Evolutionary conservation across 2,329 filamentous ascomycete genomes (phyloP).

Genomic region (Ophiostoma novo-ulmi): DNA sequence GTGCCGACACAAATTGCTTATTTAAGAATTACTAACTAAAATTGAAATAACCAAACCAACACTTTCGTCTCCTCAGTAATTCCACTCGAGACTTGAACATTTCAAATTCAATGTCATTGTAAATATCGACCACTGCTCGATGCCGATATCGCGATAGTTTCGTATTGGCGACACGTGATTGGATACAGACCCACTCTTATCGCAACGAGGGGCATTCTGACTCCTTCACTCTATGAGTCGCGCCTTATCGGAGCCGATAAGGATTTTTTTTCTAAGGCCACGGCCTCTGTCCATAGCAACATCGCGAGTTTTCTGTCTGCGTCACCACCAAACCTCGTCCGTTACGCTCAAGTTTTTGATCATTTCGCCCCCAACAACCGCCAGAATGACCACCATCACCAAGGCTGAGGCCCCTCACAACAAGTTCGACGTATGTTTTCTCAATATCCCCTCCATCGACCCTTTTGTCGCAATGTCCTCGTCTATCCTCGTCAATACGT

Average conservation of each 20-base stretch:
- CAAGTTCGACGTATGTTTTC: slow-evolving; percentile 22
- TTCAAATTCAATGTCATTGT: not conserved
- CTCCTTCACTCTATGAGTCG: not conserved
- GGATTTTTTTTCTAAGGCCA: slow-evolving; percentile 12
- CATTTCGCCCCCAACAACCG: not conserved
- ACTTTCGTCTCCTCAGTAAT: not conserved
- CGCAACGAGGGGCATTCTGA: slow-evolving; percentile 8
- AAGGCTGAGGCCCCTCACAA: slow-evolving; percentile 22
- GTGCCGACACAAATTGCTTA: no score
- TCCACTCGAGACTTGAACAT: not conserved
- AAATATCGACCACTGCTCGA: not conserved
- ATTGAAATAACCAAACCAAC: not conserved
- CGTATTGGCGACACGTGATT: slow-evolving; percentile 2
- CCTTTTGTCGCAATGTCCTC: not conserved
- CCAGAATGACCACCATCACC: slow-evolving; percentile 19
- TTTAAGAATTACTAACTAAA: not conserved
- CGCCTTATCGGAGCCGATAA: slow-evolving; percentile 16
- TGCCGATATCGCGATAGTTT: not conserved
- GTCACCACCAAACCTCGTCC: slow-evolving; percentile 13
- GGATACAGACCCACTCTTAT: not conserved
- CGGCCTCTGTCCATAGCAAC: not conserved
- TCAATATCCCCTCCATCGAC: not conserved
- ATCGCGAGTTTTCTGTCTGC: slow-evolving; percentile 9
- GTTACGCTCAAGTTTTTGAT: slow-evolving; percentile 8
- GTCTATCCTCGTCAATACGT: not conserved